phyloP scores from a whole-genome alignment of 257 asterid genomes.

The Nicotiana knightiana region DNA sequence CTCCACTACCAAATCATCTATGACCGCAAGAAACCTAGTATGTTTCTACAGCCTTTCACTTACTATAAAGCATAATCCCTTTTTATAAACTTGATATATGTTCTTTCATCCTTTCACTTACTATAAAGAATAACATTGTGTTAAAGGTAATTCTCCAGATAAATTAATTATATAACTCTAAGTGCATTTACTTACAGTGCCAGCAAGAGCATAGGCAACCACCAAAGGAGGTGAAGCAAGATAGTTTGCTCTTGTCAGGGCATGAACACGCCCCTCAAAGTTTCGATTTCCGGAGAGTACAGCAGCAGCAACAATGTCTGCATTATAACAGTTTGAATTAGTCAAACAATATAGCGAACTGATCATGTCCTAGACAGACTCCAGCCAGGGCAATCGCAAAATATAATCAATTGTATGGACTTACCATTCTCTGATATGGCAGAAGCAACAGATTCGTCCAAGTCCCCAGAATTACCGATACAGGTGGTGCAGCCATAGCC shows the following conservation, averaged over 20 bases:
- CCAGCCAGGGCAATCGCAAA: background rate
- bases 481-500: conserved; percentile 97
- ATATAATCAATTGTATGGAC: background rate
- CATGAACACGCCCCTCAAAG: conserved; percentile 96
- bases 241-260: conserved; percentile 91
- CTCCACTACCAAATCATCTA: too few relatives aligned
- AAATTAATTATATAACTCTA: background rate
- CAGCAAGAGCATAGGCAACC: conserved; percentile 98
- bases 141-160: background rate
- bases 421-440: conserved; percentile 85
- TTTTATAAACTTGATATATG: background rate
- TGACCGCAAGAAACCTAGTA: too few relatives aligned
- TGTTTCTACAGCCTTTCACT: background rate
- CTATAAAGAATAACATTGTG: background rate
- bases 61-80: background rate
- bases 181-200: conserved; percentile 56
- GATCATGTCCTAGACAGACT: background rate
- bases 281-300: conserved; percentile 96
- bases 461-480: conserved; percentile 90
- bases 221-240: conserved; percentile 98
- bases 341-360: background rate
- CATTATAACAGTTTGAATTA: conserved; percentile 14
- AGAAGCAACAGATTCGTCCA: conserved; percentile 79
- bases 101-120: background rate
- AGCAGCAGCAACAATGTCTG: conserved; percentile 94